Evolutionary conservation across 139 green algal species (phyloP).

Genomic region (Zygnema circumcarinatum): DNA sequence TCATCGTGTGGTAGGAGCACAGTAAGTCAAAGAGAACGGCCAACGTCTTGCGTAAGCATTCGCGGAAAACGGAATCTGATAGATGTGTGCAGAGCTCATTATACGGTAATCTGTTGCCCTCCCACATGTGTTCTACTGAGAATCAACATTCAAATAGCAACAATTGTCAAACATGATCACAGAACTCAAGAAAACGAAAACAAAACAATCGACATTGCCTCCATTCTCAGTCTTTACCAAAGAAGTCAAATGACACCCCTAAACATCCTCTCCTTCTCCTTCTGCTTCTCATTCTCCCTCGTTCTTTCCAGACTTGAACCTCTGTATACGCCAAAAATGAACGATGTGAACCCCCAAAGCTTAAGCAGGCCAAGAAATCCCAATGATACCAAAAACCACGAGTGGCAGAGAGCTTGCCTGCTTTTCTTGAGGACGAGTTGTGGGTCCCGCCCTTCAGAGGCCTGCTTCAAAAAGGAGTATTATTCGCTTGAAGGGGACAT

Average conservation of each 20-base stretch:
- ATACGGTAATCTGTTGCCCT: slow-evolving; percentile 49
- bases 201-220: too few relatives aligned
- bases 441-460: not conserved
- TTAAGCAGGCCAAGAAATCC: too few relatives aligned
- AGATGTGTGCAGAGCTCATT: slow-evolving; percentile 60
- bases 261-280: not conserved
- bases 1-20: slow-evolving; percentile 55
- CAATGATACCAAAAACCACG: too few relatives aligned
- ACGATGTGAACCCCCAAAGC: too few relatives aligned
- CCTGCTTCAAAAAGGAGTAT: too few relatives aligned
- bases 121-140: too few relatives aligned
- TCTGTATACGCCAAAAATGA: not conserved
- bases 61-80: slow-evolving; percentile 39
- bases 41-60: slow-evolving; percentile 59
- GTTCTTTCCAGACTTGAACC: not conserved
- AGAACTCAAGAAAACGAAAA: too few relatives aligned
- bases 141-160: too few relatives aligned
- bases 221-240: too few relatives aligned
- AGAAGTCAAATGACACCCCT: slow-evolving; percentile 4
- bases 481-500: too few relatives aligned
- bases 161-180: too few relatives aligned
- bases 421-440: not conserved
- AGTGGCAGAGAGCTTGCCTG: too few relatives aligned
- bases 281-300: not conserved
- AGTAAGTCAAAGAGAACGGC: slow-evolving; percentile 61